A percentile compares a stretch with the other conserved stretches of the same genome.
These are phyloP conservation scores for Berkeleyomyces basicola DNA, from an alignment of 2,329 filamentous ascomycete species.

Conservation along the genomic window DNA sequence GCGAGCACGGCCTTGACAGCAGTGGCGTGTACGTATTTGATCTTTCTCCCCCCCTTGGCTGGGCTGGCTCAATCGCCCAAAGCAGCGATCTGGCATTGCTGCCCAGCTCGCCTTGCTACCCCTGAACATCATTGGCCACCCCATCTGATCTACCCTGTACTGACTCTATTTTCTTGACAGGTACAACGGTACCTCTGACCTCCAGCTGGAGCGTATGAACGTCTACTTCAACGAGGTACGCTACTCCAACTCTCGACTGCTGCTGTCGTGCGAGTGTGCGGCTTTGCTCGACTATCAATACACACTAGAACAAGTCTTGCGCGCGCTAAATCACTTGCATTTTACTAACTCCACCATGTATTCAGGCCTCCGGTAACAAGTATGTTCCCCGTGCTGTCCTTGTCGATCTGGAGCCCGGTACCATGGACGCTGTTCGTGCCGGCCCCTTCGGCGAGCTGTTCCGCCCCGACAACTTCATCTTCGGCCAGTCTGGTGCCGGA, in stretches of 20 bases:
- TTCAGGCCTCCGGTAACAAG: conserved; percentile 87
- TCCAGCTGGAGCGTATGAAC: conserved; percentile 99
- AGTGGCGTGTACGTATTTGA: conserved; percentile 65
- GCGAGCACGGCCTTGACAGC: conserved; percentile 93
- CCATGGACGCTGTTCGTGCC: conserved; percentile 97
- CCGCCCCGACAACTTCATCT: conserved; percentile 99
- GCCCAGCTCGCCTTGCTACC: not conserved
- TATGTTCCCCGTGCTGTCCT: conserved; percentile 98
- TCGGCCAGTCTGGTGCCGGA: conserved; percentile 97
- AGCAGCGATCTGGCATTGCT: not conserved
- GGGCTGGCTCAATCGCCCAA: not conserved
- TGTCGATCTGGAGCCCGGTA: conserved; percentile 97
- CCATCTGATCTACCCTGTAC: not conserved
- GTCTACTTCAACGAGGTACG: conserved; percentile 83
- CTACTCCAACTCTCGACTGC: not conserved
- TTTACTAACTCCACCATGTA: conserved; percentile 12
- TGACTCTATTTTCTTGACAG: conserved; percentile 26
- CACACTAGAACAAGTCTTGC: not conserved
- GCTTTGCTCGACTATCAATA: not conserved
- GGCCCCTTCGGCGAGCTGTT: conserved; percentile 98
- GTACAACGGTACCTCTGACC: conserved; percentile 95
- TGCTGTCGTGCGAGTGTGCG: not conserved
- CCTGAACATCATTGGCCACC: conserved; percentile 5
- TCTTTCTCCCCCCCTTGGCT: conserved; percentile 5
- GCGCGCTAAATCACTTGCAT: not conserved